Evolutionary conservation across 352 stramenopile species (phyloP).

Genomic region (Phytophthora pini): DNA sequence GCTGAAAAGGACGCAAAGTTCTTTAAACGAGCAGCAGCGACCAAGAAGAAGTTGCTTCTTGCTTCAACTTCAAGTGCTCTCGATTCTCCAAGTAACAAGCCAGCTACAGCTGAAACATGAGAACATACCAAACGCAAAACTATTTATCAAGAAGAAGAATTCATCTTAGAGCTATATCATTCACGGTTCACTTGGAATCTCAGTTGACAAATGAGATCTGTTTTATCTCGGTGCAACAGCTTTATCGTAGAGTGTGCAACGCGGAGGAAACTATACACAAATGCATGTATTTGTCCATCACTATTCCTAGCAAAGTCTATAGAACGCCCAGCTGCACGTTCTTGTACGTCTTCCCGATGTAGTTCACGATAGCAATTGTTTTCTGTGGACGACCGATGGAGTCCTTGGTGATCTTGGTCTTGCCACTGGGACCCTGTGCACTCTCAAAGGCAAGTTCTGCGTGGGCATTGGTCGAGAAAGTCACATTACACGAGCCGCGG

Average conservation of each 20-base stretch:
- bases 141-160: constrained; percentile 32
- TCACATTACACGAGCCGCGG: constrained; percentile 73
- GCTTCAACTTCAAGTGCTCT: constrained; percentile 7
- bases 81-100: constrained; percentile 26
- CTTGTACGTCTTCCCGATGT: constrained; percentile 73
- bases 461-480: constrained; percentile 71
- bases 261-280: no score
- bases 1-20: constrained; percentile 85
- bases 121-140: constrained; percentile 11
- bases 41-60: constrained; percentile 70
- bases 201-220: constrained; percentile 1
- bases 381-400: constrained; percentile 78
- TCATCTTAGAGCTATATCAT: constrained; percentile 13
- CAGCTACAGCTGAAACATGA: constrained; percentile 39
- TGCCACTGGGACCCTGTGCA: constrained; percentile 39
- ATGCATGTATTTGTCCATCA: constrained; percentile 15
- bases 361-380: constrained; percentile 63
- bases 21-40: constrained; percentile 70
- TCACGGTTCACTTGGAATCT: no score
- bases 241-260: no score
- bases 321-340: constrained; percentile 61
- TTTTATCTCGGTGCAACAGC: no score
- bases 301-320: constrained; percentile 27
- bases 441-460: constrained; percentile 73
- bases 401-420: constrained; percentile 52